Evolutionary conservation across 2,329 filamentous ascomycete genomes (phyloP).

Genomic region (Tetracladium maxilliforme): DNA sequence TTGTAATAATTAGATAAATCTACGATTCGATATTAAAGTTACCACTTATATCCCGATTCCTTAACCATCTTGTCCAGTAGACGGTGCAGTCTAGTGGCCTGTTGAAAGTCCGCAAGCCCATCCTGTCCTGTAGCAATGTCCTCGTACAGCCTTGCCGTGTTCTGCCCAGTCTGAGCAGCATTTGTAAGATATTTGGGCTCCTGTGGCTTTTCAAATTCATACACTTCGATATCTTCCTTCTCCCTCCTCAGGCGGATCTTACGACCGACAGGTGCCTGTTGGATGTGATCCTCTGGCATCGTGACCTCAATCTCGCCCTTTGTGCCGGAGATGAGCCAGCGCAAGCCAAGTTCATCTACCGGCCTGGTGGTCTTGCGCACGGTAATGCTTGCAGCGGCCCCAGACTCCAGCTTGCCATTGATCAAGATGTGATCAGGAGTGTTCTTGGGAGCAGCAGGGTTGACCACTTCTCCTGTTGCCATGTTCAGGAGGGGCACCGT

Average conservation of each 20-base stretch:
- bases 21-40: no score
- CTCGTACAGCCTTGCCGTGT: slow-evolving; percentile 8
- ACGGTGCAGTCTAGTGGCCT: slow-evolving; percentile 8
- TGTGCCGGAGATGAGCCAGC: slow-evolving; percentile 20
- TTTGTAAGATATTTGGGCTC: slow-evolving; percentile 4
- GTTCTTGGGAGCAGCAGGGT: slow-evolving; percentile 11
- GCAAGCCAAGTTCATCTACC: slow-evolving; percentile 10
- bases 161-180: slow-evolving; percentile 5
- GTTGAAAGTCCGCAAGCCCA: slow-evolving; percentile 8
- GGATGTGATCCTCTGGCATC: slow-evolving; percentile 7
- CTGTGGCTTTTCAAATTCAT: slow-evolving; percentile 5
- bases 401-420: slow-evolving; percentile 16
- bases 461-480: slow-evolving; percentile 8
- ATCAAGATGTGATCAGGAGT: slow-evolving; percentile 18
- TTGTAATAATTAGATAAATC: no score
- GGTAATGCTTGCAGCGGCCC: slow-evolving; percentile 14
- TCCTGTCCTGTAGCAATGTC: slow-evolving; percentile 9
- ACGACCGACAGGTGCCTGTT: slow-evolving; percentile 4
- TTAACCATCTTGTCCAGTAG: slow-evolving; percentile 9
- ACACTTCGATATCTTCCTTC: slow-evolving; percentile 2
- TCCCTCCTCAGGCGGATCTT: slow-evolving; percentile 9
- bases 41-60: slow-evolving; percentile 4
- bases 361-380: slow-evolving; percentile 8
- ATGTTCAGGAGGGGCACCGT: slow-evolving; percentile 9
- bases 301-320: slow-evolving; percentile 18